phyloP scores from a whole-genome alignment of 108 stramenopile genomes.

The Nitzschia sp. region DNA sequence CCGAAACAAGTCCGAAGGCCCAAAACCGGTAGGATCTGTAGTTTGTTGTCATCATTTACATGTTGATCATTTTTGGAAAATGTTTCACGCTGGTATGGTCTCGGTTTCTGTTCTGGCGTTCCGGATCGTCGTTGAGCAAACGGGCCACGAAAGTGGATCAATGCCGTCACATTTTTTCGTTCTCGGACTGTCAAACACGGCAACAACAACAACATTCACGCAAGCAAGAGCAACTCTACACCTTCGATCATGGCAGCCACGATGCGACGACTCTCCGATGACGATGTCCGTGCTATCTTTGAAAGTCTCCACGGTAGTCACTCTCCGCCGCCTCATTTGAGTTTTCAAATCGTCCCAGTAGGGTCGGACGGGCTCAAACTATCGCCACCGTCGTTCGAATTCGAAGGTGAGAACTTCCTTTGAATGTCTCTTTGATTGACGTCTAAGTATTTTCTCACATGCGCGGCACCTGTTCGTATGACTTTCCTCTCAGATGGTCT shows the following conservation, averaged over 20 bases:
- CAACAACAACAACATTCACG: not conserved
- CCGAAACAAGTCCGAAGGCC: too few species aligned
- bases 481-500: constrained; percentile 57
- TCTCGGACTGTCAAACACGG: not conserved
- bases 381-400: constrained; percentile 74
- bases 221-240: not conserved
- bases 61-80: too few species aligned
- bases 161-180: not conserved
- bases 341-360: constrained; percentile 64
- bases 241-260: constrained; percentile 3
- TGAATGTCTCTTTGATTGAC: too few species aligned
- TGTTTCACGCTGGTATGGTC: too few species aligned
- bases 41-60: too few species aligned
- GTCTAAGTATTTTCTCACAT: too few species aligned
- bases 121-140: too few species aligned
- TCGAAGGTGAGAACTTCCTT: constrained; percentile 50
- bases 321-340: constrained; percentile 50
- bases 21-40: too few species aligned
- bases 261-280: constrained; percentile 53
- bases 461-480: not conserved
- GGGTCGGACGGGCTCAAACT: constrained; percentile 55
- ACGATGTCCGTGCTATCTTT: constrained; percentile 68
- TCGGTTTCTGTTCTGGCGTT: too few species aligned
- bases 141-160: too few species aligned
- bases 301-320: constrained; percentile 50